These are phyloP conservation scores for Beauveria asiatica DNA, from an alignment of 2,329 filamentous ascomycete genomes.

Conservation along the genomic window DNA sequence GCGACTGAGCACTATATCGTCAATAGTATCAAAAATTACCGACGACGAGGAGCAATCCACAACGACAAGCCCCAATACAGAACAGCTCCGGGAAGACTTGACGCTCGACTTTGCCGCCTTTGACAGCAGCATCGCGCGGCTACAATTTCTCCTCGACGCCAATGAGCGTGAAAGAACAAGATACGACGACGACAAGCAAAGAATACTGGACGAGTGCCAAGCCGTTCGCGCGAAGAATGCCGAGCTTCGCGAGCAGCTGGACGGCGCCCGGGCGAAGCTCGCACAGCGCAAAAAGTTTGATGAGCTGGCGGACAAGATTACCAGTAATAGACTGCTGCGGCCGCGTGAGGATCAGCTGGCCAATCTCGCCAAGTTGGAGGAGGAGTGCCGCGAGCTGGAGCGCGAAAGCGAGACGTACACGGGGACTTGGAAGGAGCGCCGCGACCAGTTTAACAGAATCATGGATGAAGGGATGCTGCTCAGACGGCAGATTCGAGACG, in stretches of 20 bases:
- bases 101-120: conserved; percentile 84
- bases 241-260: conserved; percentile 64
- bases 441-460: conserved; percentile 79
- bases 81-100: conserved; percentile 73
- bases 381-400: conserved; percentile 82
- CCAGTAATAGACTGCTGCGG: conserved; percentile 67
- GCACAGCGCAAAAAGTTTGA: conserved; percentile 79
- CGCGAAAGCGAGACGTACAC: conserved; percentile 75
- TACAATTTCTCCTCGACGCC: conserved; percentile 77
- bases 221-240: conserved; percentile 67
- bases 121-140: conserved; percentile 75
- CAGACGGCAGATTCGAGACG: conserved; percentile 77
- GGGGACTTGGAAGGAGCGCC: conserved; percentile 73
- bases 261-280: conserved; percentile 66
- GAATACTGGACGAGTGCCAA: conserved; percentile 71
- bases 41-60: conserved; percentile 20
- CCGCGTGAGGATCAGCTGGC: conserved; percentile 75
- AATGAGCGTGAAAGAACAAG: conserved; percentile 77
- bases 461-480: conserved; percentile 87
- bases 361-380: conserved; percentile 71
- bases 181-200: conserved; percentile 71
- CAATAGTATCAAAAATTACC: conserved; percentile 39
- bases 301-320: conserved; percentile 79
- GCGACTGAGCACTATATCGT: conserved; percentile 61
- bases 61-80: conserved; percentile 42